These are phyloP conservation scores for Ophiognomonia clavigignenti-juglandacearum DNA, from an alignment of 2,329 filamentous ascomycete genomes.

Conservation along the genomic window DNA sequence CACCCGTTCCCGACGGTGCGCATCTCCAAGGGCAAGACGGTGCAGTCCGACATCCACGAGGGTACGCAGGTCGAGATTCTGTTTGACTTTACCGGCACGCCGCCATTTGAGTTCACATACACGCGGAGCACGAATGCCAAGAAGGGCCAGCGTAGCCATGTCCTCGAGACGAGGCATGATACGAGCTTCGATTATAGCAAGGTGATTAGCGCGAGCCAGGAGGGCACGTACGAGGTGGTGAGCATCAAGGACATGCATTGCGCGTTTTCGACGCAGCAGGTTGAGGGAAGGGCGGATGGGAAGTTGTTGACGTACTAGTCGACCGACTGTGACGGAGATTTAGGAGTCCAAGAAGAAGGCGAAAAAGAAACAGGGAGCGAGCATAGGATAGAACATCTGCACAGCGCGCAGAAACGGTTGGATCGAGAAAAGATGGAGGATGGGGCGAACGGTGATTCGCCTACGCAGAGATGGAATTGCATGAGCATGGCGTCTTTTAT, in stretches of 20 bases:
- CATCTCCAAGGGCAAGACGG: conserved; percentile 77
- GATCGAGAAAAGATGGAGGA: neutral
- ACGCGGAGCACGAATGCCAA: conserved; percentile 85
- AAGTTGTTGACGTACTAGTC: conserved; percentile 29
- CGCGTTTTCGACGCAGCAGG: conserved; percentile 72
- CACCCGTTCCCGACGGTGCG: conserved; percentile 89
- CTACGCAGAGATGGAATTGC: no score
- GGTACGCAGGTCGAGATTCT: conserved; percentile 89
- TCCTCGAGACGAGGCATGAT: conserved; percentile 89
- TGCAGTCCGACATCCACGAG: conserved; percentile 90
- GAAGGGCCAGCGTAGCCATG: conserved; percentile 69
- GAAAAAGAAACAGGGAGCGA: neutral
- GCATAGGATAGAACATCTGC: conserved; percentile 14
- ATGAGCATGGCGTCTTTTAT: conserved; percentile 26
- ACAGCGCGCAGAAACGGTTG: conserved; percentile 4
- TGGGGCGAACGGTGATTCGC: no score
- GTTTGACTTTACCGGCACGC: conserved; percentile 92
- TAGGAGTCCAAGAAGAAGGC: neutral
- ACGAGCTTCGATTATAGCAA: conserved; percentile 77
- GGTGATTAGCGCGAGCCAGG: conserved; percentile 78
- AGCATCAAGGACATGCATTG: conserved; percentile 93
- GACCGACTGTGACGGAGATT: neutral
- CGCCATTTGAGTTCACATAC: conserved; percentile 97
- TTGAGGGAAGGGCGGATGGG: conserved; percentile 41
- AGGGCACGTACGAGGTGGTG: conserved; percentile 96